Conservation (phyloP, 1,284 basidiomycete species). For the Irpex rosettiformis region DNA sequence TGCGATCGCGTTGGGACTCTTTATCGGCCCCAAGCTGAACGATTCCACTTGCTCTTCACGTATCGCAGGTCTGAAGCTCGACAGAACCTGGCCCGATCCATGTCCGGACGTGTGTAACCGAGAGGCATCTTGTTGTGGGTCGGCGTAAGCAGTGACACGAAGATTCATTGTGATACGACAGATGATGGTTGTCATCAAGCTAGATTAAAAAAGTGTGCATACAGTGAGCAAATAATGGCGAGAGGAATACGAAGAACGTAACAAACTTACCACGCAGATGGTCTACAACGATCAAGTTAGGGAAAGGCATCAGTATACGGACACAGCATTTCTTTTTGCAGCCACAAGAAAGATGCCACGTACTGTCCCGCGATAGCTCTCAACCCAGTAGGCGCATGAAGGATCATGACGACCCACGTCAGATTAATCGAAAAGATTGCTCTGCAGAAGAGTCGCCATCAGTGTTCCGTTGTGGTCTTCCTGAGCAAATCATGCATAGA, state of each 20-base stretch:
- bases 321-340: background rate
- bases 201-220: background rate
- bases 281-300: background rate
- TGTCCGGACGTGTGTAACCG: background rate
- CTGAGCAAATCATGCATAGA: no score
- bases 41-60: background rate
- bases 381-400: background rate
- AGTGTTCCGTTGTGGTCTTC: no score
- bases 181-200: background rate
- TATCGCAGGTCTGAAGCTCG: background rate
- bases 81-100: background rate
- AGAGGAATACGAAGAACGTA: background rate
- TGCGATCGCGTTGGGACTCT: background rate
- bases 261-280: background rate
- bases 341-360: background rate
- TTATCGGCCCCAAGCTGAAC: background rate
- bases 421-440: background rate
- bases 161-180: background rate
- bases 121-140: background rate
- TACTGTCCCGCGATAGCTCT: background rate
- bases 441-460: background rate
- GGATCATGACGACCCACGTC: background rate
- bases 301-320: background rate
- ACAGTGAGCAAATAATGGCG: background rate
- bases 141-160: background rate